Evolutionary conservation across 164 flowering plant genomes (phyloP).

Genomic region (Magnolia officinalis): DNA sequence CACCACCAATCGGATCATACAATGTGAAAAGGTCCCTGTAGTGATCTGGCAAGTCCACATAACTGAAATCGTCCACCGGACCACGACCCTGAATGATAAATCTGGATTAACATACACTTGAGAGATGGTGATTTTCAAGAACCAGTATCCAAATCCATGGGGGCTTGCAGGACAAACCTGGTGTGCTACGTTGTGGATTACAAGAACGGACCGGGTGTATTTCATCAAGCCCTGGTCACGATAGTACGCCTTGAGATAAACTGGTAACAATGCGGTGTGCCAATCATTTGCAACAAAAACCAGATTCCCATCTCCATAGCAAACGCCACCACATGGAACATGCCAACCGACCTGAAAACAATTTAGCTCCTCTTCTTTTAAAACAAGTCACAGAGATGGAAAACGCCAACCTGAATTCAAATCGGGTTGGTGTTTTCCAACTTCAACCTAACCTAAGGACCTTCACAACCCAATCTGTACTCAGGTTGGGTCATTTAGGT

Average conservation of each 20-base stretch:
- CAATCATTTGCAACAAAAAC: conserved; percentile 97
- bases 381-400: neutral
- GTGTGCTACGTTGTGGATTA: conserved; percentile 95
- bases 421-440: too few species aligned
- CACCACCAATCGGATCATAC: conserved; percentile 90
- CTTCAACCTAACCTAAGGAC: too few species aligned
- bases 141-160: too few species aligned
- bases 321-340: conserved; percentile 95
- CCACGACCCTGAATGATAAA: conserved; percentile 77
- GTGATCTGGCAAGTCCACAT: conserved; percentile 64
- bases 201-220: conserved; percentile 79
- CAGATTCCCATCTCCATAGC: conserved; percentile 97
- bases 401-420: too few species aligned
- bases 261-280: conserved; percentile 95
- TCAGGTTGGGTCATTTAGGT: too few species aligned
- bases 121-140: too few species aligned
- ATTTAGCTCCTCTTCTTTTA: neutral
- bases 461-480: too few species aligned
- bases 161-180: conserved; percentile 56
- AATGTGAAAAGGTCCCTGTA: conserved; percentile 66
- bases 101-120: neutral
- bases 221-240: conserved; percentile 86
- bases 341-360: conserved; percentile 83
- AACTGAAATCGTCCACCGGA: conserved; percentile 66
- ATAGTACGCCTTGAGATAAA: conserved; percentile 86